Conservation (phyloP, 768 basidiomycete species). For the Calocera cornea region DNA sequence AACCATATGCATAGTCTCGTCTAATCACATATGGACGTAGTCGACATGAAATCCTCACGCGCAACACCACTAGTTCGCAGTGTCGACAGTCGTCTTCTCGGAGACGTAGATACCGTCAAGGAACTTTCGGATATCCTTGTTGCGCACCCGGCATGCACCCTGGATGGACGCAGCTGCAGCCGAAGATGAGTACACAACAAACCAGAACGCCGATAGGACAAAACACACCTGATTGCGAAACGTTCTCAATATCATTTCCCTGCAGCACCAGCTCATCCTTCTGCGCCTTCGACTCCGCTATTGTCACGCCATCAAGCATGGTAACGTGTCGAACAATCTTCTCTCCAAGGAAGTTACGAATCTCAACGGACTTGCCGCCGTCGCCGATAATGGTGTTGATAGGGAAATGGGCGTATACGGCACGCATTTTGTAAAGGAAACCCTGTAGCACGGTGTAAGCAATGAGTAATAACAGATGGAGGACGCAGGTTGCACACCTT, state of each 20-base stretch:
- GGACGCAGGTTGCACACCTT: slow-evolving; percentile 45
- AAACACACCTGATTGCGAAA: slow-evolving; percentile 79
- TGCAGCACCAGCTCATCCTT: slow-evolving; percentile 91
- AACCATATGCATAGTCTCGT: slow-evolving; percentile 1
- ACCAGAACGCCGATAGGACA: background rate
- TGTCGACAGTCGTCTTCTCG: slow-evolving; percentile 51
- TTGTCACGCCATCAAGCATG: slow-evolving; percentile 79
- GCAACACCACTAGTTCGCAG: background rate
- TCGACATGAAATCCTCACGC: background rate
- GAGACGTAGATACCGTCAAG: slow-evolving; percentile 86
- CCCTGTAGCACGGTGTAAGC: slow-evolving; percentile 39
- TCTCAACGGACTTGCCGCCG: slow-evolving; percentile 57
- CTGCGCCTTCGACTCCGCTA: slow-evolving; percentile 76
- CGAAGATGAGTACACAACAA: background rate
- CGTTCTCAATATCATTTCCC: slow-evolving; percentile 92
- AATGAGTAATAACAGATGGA: background rate
- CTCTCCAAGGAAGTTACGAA: slow-evolving; percentile 91
- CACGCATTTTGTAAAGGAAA: slow-evolving; percentile 99
- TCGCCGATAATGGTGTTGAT: slow-evolving; percentile 95
- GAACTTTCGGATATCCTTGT: slow-evolving; percentile 99
- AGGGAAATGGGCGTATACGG: slow-evolving; percentile 99
- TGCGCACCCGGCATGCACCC: slow-evolving; percentile 88
- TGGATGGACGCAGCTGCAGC: slow-evolving; percentile 82
- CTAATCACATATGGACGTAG: background rate
- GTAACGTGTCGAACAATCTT: slow-evolving; percentile 87